Evolutionary conservation across 1,139 yeast species (phyloP).

Genomic region (Geotrichum carabidarum): DNA sequence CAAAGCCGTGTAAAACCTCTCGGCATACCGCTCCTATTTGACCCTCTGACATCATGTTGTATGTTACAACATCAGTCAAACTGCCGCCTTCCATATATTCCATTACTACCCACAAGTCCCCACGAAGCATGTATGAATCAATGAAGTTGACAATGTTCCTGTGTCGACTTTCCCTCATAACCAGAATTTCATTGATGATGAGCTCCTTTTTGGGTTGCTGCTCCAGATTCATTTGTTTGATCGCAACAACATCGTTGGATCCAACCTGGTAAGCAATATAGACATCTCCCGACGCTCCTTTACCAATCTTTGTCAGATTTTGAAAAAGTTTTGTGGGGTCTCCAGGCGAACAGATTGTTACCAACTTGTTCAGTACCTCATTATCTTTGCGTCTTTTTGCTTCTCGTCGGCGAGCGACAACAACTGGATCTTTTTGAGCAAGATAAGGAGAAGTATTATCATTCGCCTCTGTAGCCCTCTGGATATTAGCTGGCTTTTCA

Average conservation of each 20-base stretch:
- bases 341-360: slow-evolving; percentile 75
- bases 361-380: slow-evolving; percentile 64
- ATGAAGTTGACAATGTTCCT: slow-evolving; percentile 88
- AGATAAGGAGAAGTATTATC: slow-evolving; percentile 26
- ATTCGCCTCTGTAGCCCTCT: slow-evolving; percentile 32
- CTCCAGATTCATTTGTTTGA: slow-evolving; percentile 90
- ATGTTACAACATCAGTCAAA: slow-evolving; percentile 90
- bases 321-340: slow-evolving; percentile 76
- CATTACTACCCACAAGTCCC: slow-evolving; percentile 91
- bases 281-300: slow-evolving; percentile 98
- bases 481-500: slow-evolving; percentile 33
- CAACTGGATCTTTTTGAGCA: slow-evolving; percentile 37
- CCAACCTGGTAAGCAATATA: slow-evolving; percentile 76
- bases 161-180: slow-evolving; percentile 91
- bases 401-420: slow-evolving; percentile 62
- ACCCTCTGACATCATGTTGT: slow-evolving; percentile 93
- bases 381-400: slow-evolving; percentile 63
- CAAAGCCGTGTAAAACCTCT: slow-evolving; percentile 80
- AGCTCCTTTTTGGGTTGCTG: slow-evolving; percentile 93
- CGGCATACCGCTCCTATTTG: slow-evolving; percentile 95
- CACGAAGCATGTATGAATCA: slow-evolving; percentile 68
- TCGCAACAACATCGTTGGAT: slow-evolving; percentile 70
- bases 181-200: slow-evolving; percentile 88
- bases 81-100: slow-evolving; percentile 99
- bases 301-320: slow-evolving; percentile 80